phyloP scores from a whole-genome alignment of 192 early-diverging fungal species.

The Podila epicladia region DNA sequence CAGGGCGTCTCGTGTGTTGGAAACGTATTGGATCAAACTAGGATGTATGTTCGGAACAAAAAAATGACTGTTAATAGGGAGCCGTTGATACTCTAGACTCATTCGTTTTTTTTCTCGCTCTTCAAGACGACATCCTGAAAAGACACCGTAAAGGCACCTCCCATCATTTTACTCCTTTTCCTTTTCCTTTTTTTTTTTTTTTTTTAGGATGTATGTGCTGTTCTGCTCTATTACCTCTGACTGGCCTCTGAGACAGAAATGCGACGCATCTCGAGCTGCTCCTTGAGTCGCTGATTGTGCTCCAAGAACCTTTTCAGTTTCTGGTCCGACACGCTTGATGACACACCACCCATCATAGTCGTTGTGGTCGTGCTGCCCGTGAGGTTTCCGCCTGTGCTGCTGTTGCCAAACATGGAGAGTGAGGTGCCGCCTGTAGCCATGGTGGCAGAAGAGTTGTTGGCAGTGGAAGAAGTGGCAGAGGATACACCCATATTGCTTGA shows the following conservation, averaged over 20 bases:
- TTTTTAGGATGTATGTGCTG: no score
- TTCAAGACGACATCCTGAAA: no score
- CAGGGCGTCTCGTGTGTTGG: neutral
- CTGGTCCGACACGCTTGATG: slow-evolving; percentile 61
- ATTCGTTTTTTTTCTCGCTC: no score
- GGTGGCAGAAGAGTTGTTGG: slow-evolving; percentile 2
- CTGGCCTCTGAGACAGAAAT: slow-evolving; percentile 80
- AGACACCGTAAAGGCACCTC: no score
- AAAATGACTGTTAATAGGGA: neutral
- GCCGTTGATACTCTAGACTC: neutral
- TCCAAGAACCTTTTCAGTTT: slow-evolving; percentile 78
- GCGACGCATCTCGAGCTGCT: slow-evolving; percentile 81
- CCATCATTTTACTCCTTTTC: no score
- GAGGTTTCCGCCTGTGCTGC: neutral
- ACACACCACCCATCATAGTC: neutral
- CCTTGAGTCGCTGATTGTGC: slow-evolving; percentile 74
- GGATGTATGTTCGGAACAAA: neutral
- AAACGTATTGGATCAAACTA: slow-evolving; percentile 3
- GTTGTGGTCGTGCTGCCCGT: neutral
- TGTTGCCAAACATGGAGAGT: slow-evolving; percentile 1
- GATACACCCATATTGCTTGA: neutral
- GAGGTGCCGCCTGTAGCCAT: neutral
- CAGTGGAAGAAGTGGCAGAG: neutral
- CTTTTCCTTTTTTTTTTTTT: no score
- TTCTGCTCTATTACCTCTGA: slow-evolving; percentile 41